Evolutionary conservation across 352 stramenopile species (phyloP).

Genomic region (Globisporangium mamillatum): DNA sequence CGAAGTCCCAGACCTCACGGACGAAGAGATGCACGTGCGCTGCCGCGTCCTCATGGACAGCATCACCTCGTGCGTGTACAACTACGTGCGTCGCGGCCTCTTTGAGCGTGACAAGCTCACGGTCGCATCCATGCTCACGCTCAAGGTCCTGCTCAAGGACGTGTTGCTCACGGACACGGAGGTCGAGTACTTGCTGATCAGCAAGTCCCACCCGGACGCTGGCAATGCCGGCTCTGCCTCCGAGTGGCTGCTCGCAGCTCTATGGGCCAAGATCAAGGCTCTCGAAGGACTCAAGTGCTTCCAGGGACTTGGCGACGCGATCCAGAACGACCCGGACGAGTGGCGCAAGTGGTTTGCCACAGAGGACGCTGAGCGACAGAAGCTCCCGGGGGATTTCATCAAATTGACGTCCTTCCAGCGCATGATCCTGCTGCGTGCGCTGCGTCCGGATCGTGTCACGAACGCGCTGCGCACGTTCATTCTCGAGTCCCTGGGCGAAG

Average conservation of each 20-base stretch:
- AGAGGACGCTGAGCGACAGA: slow-evolving; percentile 92
- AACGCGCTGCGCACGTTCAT: slow-evolving; percentile 93
- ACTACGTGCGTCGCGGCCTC: slow-evolving; percentile 93
- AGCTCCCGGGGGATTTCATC: slow-evolving; percentile 92
- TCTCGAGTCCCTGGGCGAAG: slow-evolving; percentile 81
- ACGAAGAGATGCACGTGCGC: slow-evolving; percentile 87
- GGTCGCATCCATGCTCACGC: slow-evolving; percentile 91
- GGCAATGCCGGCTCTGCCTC: slow-evolving; percentile 91
- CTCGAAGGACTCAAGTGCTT: slow-evolving; percentile 92
- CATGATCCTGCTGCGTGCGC: slow-evolving; percentile 88
- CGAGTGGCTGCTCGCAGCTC: slow-evolving; percentile 88
- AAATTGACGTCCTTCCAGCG: slow-evolving; percentile 81
- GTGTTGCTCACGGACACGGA: slow-evolving; percentile 78
- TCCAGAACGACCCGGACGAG: slow-evolving; percentile 96
- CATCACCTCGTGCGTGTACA: slow-evolving; percentile 95
- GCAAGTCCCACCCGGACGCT: slow-evolving; percentile 80
- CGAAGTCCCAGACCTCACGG: slow-evolving; percentile 62
- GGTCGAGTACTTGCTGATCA: slow-evolving; percentile 91
- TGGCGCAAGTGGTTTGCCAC: slow-evolving; percentile 96
- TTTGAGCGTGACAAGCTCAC: slow-evolving; percentile 96
- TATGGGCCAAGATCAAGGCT: slow-evolving; percentile 94
- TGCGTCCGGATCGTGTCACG: slow-evolving; percentile 94
- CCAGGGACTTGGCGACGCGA: slow-evolving; percentile 90
- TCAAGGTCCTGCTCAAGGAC: slow-evolving; percentile 93
- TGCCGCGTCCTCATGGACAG: slow-evolving; percentile 88